Conservation (phyloP, 2,329 filamentous ascomycete genomes). For the Chaetomium olivaceum region DNA sequence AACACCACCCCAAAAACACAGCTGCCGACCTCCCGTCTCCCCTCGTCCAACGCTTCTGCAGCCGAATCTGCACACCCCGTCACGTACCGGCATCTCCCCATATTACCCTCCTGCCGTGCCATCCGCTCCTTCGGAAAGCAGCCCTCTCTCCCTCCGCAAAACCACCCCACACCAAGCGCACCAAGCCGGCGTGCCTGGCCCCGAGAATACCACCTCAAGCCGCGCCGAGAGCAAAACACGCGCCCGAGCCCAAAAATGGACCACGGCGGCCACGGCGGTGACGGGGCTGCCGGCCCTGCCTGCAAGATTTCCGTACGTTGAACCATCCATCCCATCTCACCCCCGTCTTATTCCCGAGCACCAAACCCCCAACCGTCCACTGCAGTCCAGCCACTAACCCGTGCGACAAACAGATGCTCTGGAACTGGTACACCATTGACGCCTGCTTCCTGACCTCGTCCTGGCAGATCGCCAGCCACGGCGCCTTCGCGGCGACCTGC, state of each 20-base stretch:
- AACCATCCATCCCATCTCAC: no score
- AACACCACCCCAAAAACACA: background rate
- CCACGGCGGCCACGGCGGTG: slow-evolving; percentile 14
- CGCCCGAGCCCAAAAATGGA: slow-evolving; percentile 29
- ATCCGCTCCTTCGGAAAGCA: background rate
- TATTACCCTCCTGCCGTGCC: slow-evolving; percentile 2
- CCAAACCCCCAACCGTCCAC: no score
- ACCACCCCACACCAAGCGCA: background rate
- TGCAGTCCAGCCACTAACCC: background rate
- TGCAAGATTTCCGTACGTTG: slow-evolving; percentile 33
- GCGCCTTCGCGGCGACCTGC: slow-evolving; percentile 47
- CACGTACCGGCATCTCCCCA: slow-evolving; percentile 4
- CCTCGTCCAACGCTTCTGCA: background rate
- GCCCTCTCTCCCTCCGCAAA: background rate
- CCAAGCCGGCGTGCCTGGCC: background rate
- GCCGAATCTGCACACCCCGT: background rate
- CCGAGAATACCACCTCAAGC: slow-evolving; percentile 2
- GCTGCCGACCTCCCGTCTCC: background rate
- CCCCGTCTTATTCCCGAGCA: background rate
- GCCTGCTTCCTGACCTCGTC: slow-evolving; percentile 45
- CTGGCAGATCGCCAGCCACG: slow-evolving; percentile 44
- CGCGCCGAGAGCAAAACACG: background rate
- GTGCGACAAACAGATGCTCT: slow-evolving; percentile 43
- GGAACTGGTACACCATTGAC: slow-evolving; percentile 48
- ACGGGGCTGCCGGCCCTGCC: slow-evolving; percentile 3